These are phyloP conservation scores for Spergularia marina DNA, from an alignment of 148 eudicot species.

Conservation along the genomic window DNA sequence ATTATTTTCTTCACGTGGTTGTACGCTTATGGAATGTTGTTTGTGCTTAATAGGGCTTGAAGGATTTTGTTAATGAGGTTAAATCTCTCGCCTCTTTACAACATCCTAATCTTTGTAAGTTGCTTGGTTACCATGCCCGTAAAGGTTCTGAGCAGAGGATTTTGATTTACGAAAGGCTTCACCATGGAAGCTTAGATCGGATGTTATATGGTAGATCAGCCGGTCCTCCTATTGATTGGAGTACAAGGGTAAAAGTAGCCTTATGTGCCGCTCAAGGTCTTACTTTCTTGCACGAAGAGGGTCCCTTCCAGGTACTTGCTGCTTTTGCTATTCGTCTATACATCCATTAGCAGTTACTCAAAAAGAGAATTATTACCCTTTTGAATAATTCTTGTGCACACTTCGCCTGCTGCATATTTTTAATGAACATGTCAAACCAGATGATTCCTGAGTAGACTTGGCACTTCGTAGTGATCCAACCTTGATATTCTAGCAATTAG, in stretches of 20 bases:
- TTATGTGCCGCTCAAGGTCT: constrained; percentile 90
- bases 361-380: not conserved
- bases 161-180: constrained; percentile 89
- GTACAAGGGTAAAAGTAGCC: constrained; percentile 72
- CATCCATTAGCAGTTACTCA: not conserved
- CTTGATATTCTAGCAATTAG: not conserved
- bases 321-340: not conserved
- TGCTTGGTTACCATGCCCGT: constrained; percentile 89
- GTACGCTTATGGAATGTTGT: constrained; percentile 1
- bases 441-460: constrained; percentile 4
- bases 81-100: constrained; percentile 81
- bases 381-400: not conserved
- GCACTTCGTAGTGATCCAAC: not conserved
- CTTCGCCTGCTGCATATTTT: not conserved
- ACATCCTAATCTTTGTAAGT: constrained; percentile 79
- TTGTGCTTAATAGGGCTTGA: constrained; percentile 51
- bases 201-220: constrained; percentile 69
- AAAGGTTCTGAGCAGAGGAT: constrained; percentile 79
- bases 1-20: not conserved
- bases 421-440: not conserved
- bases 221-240: constrained; percentile 88
- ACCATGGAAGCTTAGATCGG: constrained; percentile 88
- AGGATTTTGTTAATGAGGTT: constrained; percentile 78
- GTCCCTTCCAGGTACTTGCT: constrained; percentile 81
- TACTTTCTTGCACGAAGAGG: constrained; percentile 90